Evolutionary conservation across 768 basidiomycete species (phyloP).

Genomic region (Podaxis sp.): DNA sequence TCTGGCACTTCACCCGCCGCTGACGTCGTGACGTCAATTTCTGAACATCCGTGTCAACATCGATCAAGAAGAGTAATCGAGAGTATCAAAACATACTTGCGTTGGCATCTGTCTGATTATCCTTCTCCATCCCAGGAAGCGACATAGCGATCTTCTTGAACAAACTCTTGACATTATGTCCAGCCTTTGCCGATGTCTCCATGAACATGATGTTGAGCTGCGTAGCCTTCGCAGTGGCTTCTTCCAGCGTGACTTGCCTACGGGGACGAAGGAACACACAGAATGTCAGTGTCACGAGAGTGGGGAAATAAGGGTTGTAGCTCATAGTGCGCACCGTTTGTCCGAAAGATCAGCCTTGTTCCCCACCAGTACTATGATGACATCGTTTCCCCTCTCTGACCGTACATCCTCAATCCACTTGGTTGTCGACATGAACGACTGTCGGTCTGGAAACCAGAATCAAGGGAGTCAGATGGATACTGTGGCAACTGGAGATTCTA

Average conservation of each 20-base stretch:
- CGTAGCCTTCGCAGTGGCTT: conserved; percentile 87
- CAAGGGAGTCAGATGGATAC: conserved; percentile 3
- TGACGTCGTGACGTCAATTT: conserved; percentile 88
- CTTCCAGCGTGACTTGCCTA: conserved; percentile 98
- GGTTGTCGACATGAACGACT: conserved; percentile 95
- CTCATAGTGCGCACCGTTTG: conserved; percentile 70
- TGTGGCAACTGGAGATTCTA: neutral
- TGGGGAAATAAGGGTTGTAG: neutral
- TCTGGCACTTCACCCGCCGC: conserved; percentile 69
- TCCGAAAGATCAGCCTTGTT: conserved; percentile 99
- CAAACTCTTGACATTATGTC: conserved; percentile 97
- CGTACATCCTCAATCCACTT: conserved; percentile 99
- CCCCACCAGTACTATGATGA: conserved; percentile 96
- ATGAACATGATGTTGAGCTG: conserved; percentile 96
- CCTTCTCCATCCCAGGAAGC: conserved; percentile 93
- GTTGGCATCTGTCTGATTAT: conserved; percentile 53
- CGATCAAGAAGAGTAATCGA: neutral
- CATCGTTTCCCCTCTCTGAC: conserved; percentile 95
- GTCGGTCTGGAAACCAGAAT: conserved; percentile 58
- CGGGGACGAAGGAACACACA: conserved; percentile 9
- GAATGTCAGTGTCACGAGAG: neutral
- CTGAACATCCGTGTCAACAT: conserved; percentile 33
- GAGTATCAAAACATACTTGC: conserved; percentile 36
- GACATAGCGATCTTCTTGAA: conserved; percentile 99
- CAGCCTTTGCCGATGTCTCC: conserved; percentile 99